Evolutionary conservation across 2,329 filamentous ascomycete species (phyloP).

Genomic region (Colletotrichum sp.): DNA sequence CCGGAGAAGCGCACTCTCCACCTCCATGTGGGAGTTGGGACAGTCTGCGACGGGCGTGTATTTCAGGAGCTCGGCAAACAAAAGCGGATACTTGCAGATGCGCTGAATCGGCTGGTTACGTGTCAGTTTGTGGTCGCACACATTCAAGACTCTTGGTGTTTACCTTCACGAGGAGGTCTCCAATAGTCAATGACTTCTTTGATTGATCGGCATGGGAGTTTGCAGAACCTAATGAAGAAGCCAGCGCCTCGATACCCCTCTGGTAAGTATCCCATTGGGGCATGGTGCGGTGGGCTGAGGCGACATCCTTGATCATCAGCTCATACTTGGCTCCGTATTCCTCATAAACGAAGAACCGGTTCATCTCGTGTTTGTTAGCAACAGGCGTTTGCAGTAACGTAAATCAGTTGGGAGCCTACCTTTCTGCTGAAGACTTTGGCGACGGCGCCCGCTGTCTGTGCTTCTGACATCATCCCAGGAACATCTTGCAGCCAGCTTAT

Average conservation of each 20-base stretch:
- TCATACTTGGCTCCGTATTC: conserved; percentile 93
- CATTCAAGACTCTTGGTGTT: conserved; percentile 8
- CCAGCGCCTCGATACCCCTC: conserved; percentile 82
- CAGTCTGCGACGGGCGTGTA: conserved; percentile 86
- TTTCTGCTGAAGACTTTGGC: conserved; percentile 66
- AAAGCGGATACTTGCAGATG: conserved; percentile 86
- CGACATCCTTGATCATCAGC: conserved; percentile 79
- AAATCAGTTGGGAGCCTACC: conserved; percentile 39
- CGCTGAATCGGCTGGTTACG: conserved; percentile 80
- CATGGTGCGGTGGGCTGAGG: conserved; percentile 69
- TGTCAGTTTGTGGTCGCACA: background rate
- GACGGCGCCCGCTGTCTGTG: conserved; percentile 64
- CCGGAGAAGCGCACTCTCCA: conserved; percentile 74
- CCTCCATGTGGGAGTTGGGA: conserved; percentile 79
- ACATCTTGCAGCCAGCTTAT: conserved; percentile 48
- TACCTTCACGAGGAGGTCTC: conserved; percentile 91
- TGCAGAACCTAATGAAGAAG: conserved; percentile 75
- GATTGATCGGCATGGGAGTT: conserved; percentile 66
- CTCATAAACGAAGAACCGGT: conserved; percentile 85
- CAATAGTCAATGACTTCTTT: conserved; percentile 80
- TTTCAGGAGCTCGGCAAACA: conserved; percentile 84
- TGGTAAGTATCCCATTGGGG: conserved; percentile 82
- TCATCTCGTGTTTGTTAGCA: conserved; percentile 61
- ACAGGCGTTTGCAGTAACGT: background rate
- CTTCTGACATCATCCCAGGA: conserved; percentile 61